Conservation (phyloP, 2,329 filamentous ascomycete genomes). For the Alternaria ventricosa region DNA sequence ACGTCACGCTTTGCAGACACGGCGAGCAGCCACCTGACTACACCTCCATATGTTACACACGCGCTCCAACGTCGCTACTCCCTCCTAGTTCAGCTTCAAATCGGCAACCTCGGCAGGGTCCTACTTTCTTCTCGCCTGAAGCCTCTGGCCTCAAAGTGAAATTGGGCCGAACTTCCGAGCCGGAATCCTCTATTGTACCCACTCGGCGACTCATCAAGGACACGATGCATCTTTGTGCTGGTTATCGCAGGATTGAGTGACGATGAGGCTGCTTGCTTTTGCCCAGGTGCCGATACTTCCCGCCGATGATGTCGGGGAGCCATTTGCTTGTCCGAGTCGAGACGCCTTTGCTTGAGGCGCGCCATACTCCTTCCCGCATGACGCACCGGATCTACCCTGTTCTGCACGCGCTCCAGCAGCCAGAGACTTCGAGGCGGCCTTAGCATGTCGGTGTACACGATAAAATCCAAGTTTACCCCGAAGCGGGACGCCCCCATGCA, state of each 20-base stretch:
- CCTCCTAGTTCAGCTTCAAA: not conserved
- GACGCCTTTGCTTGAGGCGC: not conserved
- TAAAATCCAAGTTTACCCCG: not conserved
- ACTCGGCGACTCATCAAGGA: not conserved
- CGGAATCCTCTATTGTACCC: not conserved
- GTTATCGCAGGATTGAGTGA: not conserved
- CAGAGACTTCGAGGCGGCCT: not conserved
- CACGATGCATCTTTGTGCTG: not conserved
- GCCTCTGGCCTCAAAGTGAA: not conserved
- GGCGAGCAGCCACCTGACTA: not conserved
- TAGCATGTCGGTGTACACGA: constrained; percentile 5
- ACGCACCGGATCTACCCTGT: constrained; percentile 4
- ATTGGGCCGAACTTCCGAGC: not conserved
- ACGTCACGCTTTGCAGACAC: not conserved
- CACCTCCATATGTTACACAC: not conserved
- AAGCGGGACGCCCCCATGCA: constrained; percentile 1
- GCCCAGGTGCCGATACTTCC: not conserved
- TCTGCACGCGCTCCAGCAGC: not conserved
- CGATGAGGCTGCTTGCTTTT: not conserved
- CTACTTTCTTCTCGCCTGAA: not conserved
- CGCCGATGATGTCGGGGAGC: constrained; percentile 5
- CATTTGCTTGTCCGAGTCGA: constrained; percentile 1
- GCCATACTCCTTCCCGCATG: constrained; percentile 1
- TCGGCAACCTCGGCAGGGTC: not conserved
- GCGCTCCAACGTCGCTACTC: not conserved